phyloP scores from a whole-genome alignment of 371 early-diverging fungal genomes.

The Actinomortierella wolfii region DNA sequence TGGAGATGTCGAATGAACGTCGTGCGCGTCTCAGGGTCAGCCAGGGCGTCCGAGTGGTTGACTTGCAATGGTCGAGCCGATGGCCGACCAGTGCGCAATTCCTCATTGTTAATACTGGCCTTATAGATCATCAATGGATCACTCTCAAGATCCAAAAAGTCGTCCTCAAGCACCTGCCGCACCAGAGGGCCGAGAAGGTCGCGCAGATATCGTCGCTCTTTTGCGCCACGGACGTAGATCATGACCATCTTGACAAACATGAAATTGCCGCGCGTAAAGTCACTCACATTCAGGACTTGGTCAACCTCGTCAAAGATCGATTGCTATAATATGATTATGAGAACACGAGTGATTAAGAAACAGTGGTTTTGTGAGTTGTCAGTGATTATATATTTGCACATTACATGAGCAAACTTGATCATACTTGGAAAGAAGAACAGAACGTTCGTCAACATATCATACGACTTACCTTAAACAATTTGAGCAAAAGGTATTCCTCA shows the following conservation, averaged over 20 bases:
- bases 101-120: constrained; percentile 86
- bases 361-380: too few relatives aligned
- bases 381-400: too few relatives aligned
- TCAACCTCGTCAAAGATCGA: constrained; percentile 90
- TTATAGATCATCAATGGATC: constrained; percentile 93
- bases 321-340: constrained; percentile 47
- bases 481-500: constrained; percentile 96
- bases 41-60: constrained; percentile 80
- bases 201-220: constrained; percentile 92
- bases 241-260: constrained; percentile 92
- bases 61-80: constrained; percentile 78
- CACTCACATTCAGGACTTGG: constrained; percentile 79
- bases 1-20: constrained; percentile 76
- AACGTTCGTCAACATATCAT: too few relatives aligned
- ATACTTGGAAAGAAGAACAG: too few relatives aligned
- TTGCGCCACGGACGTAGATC: constrained; percentile 76
- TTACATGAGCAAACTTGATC: too few relatives aligned
- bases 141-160: constrained; percentile 84
- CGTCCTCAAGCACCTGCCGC: constrained; percentile 74
- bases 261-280: constrained; percentile 94
- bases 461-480: constrained; percentile 85
- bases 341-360: too few relatives aligned
- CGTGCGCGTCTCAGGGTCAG: constrained; percentile 84
- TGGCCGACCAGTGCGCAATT: constrained; percentile 85
- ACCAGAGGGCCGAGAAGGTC: constrained; percentile 85